A percentile compares a stretch with the other conserved stretches of the same genome.
phyloP scores from a whole-genome alignment of 768 basidiomycete genomes.

The Mycena alexandri region DNA sequence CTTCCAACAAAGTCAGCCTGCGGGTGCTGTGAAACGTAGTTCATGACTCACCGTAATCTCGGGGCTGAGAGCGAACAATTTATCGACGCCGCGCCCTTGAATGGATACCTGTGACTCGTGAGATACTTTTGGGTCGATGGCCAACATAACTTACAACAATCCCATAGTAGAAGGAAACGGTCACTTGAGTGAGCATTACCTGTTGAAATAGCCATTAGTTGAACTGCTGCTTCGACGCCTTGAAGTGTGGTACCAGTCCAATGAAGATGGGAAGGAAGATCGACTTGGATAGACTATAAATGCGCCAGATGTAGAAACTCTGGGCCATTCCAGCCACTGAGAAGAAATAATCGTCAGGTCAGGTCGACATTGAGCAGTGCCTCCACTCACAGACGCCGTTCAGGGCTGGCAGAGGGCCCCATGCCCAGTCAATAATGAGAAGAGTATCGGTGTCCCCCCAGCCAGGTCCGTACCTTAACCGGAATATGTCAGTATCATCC shows the following conservation, averaged over 20 bases:
- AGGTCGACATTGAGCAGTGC: neutral
- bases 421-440: too few species aligned
- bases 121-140: neutral
- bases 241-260: neutral
- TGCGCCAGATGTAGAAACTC: conserved; percentile 36
- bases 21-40: neutral
- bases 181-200: conserved; percentile 18
- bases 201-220: neutral
- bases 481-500: too few species aligned
- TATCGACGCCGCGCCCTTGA: neutral
- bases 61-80: conserved; percentile 3
- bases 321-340: conserved; percentile 32
- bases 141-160: conserved; percentile 9
- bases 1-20: conserved; percentile 9
- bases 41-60: conserved; percentile 11
- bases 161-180: conserved; percentile 10
- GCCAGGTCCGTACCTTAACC: too few species aligned
- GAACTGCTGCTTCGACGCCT: too few species aligned
- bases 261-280: conserved; percentile 25
- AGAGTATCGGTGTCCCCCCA: too few species aligned
- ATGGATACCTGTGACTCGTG: neutral
- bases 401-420: neutral
- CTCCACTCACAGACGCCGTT: conserved; percentile 15
- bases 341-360: neutral
- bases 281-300: conserved; percentile 22